Evolutionary conservation across 1,139 yeast genomes (phyloP), one percentile per base, ranked within the genome.

Genomic region (Lodderomyces parapsilosis): DNA sequence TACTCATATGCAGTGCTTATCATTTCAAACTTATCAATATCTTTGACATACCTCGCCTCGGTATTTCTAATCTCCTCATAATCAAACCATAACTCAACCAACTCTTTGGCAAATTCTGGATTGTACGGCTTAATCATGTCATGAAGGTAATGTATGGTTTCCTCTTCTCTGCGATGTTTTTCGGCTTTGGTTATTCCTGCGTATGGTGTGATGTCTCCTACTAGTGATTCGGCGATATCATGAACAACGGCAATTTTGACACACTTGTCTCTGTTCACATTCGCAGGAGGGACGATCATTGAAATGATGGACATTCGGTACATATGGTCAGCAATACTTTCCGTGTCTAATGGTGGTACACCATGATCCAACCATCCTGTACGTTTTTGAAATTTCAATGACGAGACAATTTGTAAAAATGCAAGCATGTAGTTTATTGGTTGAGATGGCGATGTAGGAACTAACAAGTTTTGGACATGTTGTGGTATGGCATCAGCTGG

Each of bases 311-410:
- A 82, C 98, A 94, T 93, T 48, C 99, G 77, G 61, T 93, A 93
- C 98, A 93, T 93, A 63, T 93, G 99, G 63, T 93, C 99, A 14
- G 91, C 77, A 44, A 93, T 91, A 40, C 91, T 82, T 63, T 93
- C 94, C 1, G 77, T 76, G 23, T 65, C 56, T 1, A 53, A 58
- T 8, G 63, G 59, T 0, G 80, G 75, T 27, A 93, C 74, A 11
- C 79, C 80, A 56, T 81, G 80, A 56, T 90, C 91, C 23, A 93
- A 63, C 99, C 99, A 93, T 2, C 99, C 99, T 0, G 98, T 91
- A 58, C 99, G 78, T 53, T 78, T 82, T 54, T 89, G 95, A 6
- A 82, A 71, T 65, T 93, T 93, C 55, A 93, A 74, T 31, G 80
- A 74, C 43, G 87, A 77, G 1, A 90, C 78, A 40, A 91, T 80